A percentile compares a stretch with the other conserved stretches of the same genome.
phyloP scores from a whole-genome alignment of 2,329 filamentous ascomycete genomes.

The Aspergillus chevalieri region DNA sequence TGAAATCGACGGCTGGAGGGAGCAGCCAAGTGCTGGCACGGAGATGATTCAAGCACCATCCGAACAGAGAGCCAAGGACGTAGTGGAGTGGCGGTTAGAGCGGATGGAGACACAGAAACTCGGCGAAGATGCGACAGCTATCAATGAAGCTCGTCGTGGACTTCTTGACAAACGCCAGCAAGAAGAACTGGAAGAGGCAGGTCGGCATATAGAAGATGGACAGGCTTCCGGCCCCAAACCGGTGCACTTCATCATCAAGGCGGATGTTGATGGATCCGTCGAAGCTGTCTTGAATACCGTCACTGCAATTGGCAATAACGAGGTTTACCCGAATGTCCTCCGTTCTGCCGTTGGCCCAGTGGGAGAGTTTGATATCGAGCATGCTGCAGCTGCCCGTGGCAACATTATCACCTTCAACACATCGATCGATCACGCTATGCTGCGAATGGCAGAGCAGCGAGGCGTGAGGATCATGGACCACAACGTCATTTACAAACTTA shows the following conservation, averaged over 20 bases:
- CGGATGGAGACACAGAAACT: slow-evolving; percentile 61
- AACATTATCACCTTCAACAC: slow-evolving; percentile 84
- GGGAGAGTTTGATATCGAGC: slow-evolving; percentile 80
- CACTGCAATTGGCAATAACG: slow-evolving; percentile 72
- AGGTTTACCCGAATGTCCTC: slow-evolving; percentile 71
- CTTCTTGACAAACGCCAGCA: slow-evolving; percentile 48
- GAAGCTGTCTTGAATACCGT: slow-evolving; percentile 81
- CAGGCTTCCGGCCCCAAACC: slow-evolving; percentile 42
- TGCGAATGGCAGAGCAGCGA: slow-evolving; percentile 60
- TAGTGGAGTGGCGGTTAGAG: slow-evolving; percentile 69
- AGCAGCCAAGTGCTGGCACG: slow-evolving; percentile 78
- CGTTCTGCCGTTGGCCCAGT: slow-evolving; percentile 71
- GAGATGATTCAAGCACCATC: slow-evolving; percentile 75
- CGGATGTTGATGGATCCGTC: slow-evolving; percentile 86
- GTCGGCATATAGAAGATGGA: slow-evolving; percentile 34
- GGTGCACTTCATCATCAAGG: slow-evolving; percentile 82
- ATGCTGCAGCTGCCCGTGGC: slow-evolving; percentile 70
- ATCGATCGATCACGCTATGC: slow-evolving; percentile 60
- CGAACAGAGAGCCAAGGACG: slow-evolving; percentile 71
- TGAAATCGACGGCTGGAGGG: slow-evolving; percentile 91
- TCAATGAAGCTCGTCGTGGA: slow-evolving; percentile 62
- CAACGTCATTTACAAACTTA: slow-evolving; percentile 56
- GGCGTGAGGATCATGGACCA: slow-evolving; percentile 76
- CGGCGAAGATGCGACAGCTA: slow-evolving; percentile 65
- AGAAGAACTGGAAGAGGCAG: slow-evolving; percentile 29